Evolutionary conservation across 345 rosid genomes (phyloP), one percentile per base, ranked within the genome.

Genomic region (Brassica cretica): DNA sequence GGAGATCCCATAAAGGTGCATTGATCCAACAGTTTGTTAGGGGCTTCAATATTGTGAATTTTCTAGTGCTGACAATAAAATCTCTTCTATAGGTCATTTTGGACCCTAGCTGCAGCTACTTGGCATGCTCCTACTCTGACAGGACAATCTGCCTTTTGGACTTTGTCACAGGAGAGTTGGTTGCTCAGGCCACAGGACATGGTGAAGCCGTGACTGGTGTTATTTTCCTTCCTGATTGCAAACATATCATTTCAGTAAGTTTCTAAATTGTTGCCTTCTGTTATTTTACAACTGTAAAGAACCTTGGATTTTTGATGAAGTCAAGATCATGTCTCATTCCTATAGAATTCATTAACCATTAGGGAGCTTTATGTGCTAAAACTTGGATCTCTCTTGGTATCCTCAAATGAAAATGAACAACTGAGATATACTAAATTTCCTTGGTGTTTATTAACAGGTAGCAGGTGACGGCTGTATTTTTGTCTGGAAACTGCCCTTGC

Each of bases 221-320:
- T 72, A 88, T 88, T 69, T 93, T 90, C 83, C 83, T 93, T 84
- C 89, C 94, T 68, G 94, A 93, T 83, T 90, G 93, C 90, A 83
- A 80, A 85, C 98, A 93, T 84, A 80, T 93, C 7, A 84, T 90
- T 76, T 89, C 96, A 60, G 98, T 93, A 81, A 89, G 98, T 84
- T 78, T 61, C 66, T 75, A 37, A 61, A 30, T n/a, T 72, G 19
- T 69, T 55, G 65, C 59, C 74, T 32, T 41, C 18, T 65, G 64
- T 66, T 27, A 61, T 6, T 72, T 3, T 68, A 53, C 35, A 41
- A 21, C 25, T 41, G 21, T 62, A 51, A 59, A 39, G 5, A 59
- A 35, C 37, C 37, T 62, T 39, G 18, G 16, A 55, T 39, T 69
- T 21, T 18, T 37, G 72, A 63, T 74, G 33, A 69, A 9, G n/a